Evolutionary conservation across 1,139 yeast species (phyloP), one percentile per base, ranked within the genome.

Genomic region (Debaryomyces nepalensis): DNA sequence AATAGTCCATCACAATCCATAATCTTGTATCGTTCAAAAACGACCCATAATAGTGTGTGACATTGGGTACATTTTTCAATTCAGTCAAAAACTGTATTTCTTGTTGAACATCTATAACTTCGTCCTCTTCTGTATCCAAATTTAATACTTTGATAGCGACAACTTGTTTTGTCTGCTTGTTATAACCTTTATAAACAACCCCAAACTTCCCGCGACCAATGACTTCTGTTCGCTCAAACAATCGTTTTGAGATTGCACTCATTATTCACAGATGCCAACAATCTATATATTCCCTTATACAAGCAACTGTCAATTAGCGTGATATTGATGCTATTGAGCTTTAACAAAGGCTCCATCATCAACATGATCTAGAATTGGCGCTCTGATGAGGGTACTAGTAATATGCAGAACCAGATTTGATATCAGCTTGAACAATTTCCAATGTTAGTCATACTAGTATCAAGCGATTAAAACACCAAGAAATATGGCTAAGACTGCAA

Each of bases 161-260:
- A 2, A 88, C 80, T 50, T 84, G 85, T 52, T 83, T 84, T 26
- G 88, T 79, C 41, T 74, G 80, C 42, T 74, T 66, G 55, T 84
- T 77, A 46, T 74, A 64, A 8, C 97, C 96, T 59, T 90, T 91
- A 65, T 93, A 95, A 8, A 95, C 99, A 26, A 91, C 85, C 30
- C 99, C 99, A 64, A 93, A 95, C 68, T 90, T 91, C 12, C 99
- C 99, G 47, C 96, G 77, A 5, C 99, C 99, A 18, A 95, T 85
- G 32, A 91, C 84, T 62, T 93, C 98, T 9, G 95, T 87, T 39
- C 97, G 77, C 56, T 84, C 82, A 65, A 82, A 89, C 39, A 75
- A 43, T 23, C 53, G 42, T 16, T 33, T 39, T 14, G 31, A 18
- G 18, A 19, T 29, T 7, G 29, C 32, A 9, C 39, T n/a, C 42